phyloP scores from a whole-genome alignment of 2,329 filamentous ascomycete species.

The Colletotrichum liriopes region DNA sequence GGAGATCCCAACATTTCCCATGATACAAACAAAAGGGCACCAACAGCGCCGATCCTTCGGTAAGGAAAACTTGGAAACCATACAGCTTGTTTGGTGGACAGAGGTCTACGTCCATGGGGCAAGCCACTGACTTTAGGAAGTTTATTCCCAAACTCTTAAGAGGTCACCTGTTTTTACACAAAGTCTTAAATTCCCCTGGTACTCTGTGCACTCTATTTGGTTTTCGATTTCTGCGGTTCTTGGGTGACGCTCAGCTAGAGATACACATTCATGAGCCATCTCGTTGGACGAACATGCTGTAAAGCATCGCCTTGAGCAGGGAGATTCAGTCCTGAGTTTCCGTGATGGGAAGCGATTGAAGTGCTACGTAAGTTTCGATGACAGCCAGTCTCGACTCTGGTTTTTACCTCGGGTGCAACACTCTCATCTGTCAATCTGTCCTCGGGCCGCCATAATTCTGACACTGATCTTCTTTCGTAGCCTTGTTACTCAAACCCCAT shows the following conservation, averaged over 20 bases:
- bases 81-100: background rate
- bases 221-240: background rate
- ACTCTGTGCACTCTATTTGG: background rate
- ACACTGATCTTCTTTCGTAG: background rate
- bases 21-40: too few species aligned
- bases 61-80: background rate
- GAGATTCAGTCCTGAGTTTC: too few species aligned
- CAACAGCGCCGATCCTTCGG: too few species aligned
- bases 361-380: background rate
- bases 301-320: too few species aligned
- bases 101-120: too few species aligned
- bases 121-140: background rate
- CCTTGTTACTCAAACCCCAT: background rate
- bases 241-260: background rate
- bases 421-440: background rate
- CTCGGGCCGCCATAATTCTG: background rate
- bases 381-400: background rate
- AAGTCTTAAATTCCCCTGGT: background rate
- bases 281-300: background rate
- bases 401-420: background rate
- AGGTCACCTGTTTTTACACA: background rate
- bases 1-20: fast-evolving
- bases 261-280: background rate
- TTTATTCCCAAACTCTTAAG: background rate
- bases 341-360: too few species aligned